Percentiles rank a stretch among this genome's conserved stretches.
Evolutionary conservation across 305 asterid genomes (phyloP).

Genomic region (Solanum hybrid): DNA sequence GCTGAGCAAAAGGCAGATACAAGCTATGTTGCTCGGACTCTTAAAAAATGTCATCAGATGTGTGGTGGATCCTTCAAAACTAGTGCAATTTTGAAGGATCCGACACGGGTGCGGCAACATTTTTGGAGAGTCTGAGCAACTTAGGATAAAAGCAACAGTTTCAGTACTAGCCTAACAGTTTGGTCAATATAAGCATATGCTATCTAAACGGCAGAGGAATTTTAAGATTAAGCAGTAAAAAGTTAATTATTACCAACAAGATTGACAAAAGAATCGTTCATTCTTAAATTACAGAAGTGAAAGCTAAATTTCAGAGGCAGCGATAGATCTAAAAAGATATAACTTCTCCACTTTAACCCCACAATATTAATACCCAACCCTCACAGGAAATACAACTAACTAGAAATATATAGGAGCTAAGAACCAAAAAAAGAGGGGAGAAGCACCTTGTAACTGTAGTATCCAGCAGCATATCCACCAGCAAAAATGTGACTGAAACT

Average conservation of each 20-base stretch:
- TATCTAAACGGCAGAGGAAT: not conserved
- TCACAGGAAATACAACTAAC: not conserved
- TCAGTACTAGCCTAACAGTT: not conserved
- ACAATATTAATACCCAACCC: not conserved
- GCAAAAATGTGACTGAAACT: constrained; percentile 92
- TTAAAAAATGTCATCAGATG: not conserved
- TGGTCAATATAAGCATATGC: not conserved
- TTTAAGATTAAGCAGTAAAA: not conserved
- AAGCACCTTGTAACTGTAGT: constrained; percentile 93
- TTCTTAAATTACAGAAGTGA: not conserved
- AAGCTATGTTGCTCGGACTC: not conserved
- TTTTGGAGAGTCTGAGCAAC: not conserved
- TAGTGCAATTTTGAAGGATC: not conserved
- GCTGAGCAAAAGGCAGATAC: not conserved
- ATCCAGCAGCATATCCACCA: constrained; percentile 99
- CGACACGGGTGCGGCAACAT: not conserved
- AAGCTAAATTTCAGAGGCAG: not conserved
- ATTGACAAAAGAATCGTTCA: not conserved
- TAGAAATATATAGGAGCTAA: not conserved
- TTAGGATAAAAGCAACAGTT: not conserved
- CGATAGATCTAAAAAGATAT: not conserved
- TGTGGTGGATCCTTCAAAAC: not conserved
- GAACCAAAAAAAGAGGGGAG: not conserved
- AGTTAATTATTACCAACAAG: not conserved
- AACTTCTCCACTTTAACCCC: not conserved